These are phyloP conservation scores for Teratosphaeria epicoccoides DNA, from an alignment of 2,329 filamentous ascomycete species.

Conservation along the genomic window DNA sequence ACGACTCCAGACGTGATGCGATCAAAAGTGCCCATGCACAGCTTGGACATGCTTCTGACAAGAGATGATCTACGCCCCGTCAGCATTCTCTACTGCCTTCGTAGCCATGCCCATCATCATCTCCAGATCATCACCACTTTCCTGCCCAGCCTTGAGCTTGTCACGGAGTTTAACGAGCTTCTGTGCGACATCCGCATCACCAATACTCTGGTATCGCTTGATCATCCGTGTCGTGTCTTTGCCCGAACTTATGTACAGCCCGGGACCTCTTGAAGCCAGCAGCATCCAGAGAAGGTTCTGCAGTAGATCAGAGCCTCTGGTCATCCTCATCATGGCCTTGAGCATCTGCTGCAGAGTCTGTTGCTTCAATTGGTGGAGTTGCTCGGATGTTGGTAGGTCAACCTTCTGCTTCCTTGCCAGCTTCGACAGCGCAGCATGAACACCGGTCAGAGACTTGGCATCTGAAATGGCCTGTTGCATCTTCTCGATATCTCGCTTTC, in stretches of 20 bases:
- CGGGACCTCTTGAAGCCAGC: slow-evolving; percentile 16
- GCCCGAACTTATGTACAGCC: slow-evolving; percentile 24
- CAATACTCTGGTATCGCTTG: slow-evolving; percentile 17
- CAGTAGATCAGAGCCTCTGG: slow-evolving; percentile 21
- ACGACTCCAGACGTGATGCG: too few relatives aligned
- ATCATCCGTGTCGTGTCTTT: slow-evolving; percentile 29
- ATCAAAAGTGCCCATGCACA: too few relatives aligned
- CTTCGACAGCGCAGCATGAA: slow-evolving; percentile 15
- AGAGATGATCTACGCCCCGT: not conserved
- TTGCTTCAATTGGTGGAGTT: slow-evolving; percentile 12
- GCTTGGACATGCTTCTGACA: too few relatives aligned
- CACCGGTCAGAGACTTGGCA: slow-evolving; percentile 13
- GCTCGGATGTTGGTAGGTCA: slow-evolving; percentile 7
- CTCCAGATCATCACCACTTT: slow-evolving; percentile 15
- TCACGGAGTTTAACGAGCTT: slow-evolving; percentile 21
- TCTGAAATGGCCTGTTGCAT: slow-evolving; percentile 15
- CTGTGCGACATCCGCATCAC: slow-evolving; percentile 14
- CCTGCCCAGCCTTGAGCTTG: slow-evolving; percentile 19
- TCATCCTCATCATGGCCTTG: slow-evolving; percentile 17
- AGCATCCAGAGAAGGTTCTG: slow-evolving; percentile 27
- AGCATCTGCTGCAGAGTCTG: slow-evolving; percentile 13
- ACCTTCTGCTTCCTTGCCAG: slow-evolving; percentile 20
- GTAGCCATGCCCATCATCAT: slow-evolving; percentile 20
- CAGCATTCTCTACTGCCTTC: slow-evolving; percentile 6
- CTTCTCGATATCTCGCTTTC: slow-evolving; percentile 18